Conservation (phyloP, 305 asterid genomes). For the Fraxinus ornus region DNA sequence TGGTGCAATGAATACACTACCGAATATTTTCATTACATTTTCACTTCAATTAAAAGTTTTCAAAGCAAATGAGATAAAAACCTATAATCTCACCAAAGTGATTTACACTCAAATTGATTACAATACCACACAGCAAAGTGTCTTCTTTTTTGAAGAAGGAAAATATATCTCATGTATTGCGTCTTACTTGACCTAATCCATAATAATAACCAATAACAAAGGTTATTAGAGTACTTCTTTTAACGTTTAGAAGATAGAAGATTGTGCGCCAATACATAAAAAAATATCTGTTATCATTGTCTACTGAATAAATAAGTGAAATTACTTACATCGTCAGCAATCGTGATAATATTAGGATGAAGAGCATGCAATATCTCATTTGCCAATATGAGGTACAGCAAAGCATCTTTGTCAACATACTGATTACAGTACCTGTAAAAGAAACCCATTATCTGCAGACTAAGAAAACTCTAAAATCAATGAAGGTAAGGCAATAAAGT, state of each 20-base stretch:
- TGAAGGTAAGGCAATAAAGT: constrained; percentile 2
- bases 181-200: neutral
- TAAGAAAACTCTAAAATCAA: constrained; percentile 13
- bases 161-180: neutral
- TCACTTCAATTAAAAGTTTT: neutral
- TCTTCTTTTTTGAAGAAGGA: neutral
- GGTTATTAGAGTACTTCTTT: neutral
- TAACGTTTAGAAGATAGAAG: constrained; percentile 1
- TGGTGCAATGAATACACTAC: neutral
- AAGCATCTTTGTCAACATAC: constrained; percentile 90
- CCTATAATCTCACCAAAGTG: neutral
- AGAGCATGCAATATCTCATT: constrained; percentile 83
- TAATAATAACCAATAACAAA: constrained; percentile 3
- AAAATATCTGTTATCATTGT: neutral
- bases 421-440: constrained; percentile 88
- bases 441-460: constrained; percentile 21
- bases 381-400: constrained; percentile 78
- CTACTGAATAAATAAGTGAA: constrained; percentile 7
- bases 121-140: neutral
- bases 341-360: constrained; percentile 84
- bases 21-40: neutral
- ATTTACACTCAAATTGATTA: neutral
- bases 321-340: constrained; percentile 93
- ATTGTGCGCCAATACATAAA: neutral
- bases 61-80: neutral